Evolutionary conservation across 768 basidiomycete genomes (phyloP).

Genomic region (Tylopilus sp.): DNA sequence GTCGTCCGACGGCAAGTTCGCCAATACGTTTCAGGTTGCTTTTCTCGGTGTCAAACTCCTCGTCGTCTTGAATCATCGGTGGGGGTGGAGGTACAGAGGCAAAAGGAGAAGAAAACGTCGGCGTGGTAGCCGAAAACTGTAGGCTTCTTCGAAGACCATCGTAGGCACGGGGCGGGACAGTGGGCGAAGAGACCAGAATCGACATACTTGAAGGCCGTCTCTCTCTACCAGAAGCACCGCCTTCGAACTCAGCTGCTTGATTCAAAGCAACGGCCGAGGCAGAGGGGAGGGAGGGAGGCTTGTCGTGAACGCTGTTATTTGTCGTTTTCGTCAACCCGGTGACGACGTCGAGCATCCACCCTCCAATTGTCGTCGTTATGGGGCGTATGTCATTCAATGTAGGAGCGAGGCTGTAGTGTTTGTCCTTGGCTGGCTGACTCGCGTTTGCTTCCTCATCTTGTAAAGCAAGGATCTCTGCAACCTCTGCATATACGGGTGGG

Average conservation of each 20-base stretch:
- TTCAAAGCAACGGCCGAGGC: slow-evolving; percentile 18
- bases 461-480: slow-evolving; percentile 47
- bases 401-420: slow-evolving; percentile 43
- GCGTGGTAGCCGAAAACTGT: slow-evolving; percentile 66
- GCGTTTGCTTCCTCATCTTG: slow-evolving; percentile 37
- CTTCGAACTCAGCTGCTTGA: slow-evolving; percentile 18
- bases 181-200: slow-evolving; percentile 34
- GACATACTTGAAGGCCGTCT: slow-evolving; percentile 36
- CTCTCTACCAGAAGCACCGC: slow-evolving; percentile 19
- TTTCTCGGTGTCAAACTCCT: slow-evolving; percentile 44
- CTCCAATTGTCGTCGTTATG: slow-evolving; percentile 50
- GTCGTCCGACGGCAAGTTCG: slow-evolving; percentile 35
- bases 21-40: slow-evolving; percentile 38
- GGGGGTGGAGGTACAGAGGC: slow-evolving; percentile 13
- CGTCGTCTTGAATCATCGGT: slow-evolving; percentile 34
- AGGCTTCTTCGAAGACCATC: slow-evolving; percentile 36
- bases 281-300: slow-evolving; percentile 20
- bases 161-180: slow-evolving; percentile 29
- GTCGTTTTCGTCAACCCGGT: slow-evolving; percentile 52
- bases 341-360: slow-evolving; percentile 84
- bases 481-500: slow-evolving; percentile 34
- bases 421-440: slow-evolving; percentile 24
- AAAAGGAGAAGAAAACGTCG: too few species aligned
- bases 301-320: background rate
- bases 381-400: slow-evolving; percentile 43